Evolutionary conservation across 129 eudicot species (phyloP), one percentile per base, ranked within the genome.

Genomic region (Helichrysum umbraculigerum): DNA sequence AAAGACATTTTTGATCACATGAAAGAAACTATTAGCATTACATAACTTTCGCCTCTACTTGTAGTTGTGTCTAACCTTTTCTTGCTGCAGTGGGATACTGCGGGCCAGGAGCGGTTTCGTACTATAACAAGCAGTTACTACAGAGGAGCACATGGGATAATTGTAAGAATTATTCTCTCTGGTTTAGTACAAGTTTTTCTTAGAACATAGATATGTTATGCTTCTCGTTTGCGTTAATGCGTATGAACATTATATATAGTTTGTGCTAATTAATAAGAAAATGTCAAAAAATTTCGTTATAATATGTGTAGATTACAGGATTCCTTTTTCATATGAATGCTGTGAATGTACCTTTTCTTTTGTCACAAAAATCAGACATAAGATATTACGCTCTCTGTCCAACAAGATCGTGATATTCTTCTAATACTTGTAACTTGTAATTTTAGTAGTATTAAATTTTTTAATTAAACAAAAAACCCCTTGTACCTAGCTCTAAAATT

Each of bases 81-180:
- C 22, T 82, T 76, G 73, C 70, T 83, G 9, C 73, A 93, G 98
- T 93, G 98, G 98, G 98, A 93, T 82, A 93, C 98, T 63, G 98
- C 98, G 34, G 98, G 98, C 70, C 98, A 93, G 87, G 98, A 93
- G 81, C 92, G 98, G 65, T 93, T 93, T 74, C 86, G 98, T 74
- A 93, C 98, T 1, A 93, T 93, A 83, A 93, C 98, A 3, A 93
- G 98, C 93, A 93, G 98, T 80, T 93, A 93, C 86, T 93, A 93
- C 88, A 84, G 98, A 80, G 97, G 98, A 78, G 98, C 98, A 58
- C 98, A 93, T 78, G 98, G 98, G 28, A 93, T 93, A 47, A 93
- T 93, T 69, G 98, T 93, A 84, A 93, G 88, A 73, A 52, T 76
- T 52, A 32, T 1, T 25, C 28, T 25, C 28, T 25, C 28, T 25